A percentile compares a stretch with the other conserved stretches of the same genome.
Evolutionary conservation across 352 stramenopile genomes (phyloP).

Genomic region (Pythium aristosporum): DNA sequence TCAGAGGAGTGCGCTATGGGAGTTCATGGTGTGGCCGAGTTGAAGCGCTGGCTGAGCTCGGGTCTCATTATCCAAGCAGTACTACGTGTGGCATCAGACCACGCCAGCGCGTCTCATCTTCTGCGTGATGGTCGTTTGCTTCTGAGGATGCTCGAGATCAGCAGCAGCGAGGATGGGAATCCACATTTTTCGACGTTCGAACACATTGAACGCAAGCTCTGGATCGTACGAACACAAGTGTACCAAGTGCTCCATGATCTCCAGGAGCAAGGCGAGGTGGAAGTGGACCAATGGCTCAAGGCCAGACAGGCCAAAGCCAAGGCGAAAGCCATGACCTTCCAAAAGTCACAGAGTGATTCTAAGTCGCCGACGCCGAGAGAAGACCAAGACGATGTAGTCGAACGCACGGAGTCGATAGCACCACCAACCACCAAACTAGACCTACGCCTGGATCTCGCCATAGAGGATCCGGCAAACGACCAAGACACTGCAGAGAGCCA

Average conservation of each 20-base stretch:
- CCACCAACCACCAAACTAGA: neutral
- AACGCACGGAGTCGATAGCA: neutral
- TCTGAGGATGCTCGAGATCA: conserved; percentile 1
- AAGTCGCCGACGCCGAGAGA: neutral
- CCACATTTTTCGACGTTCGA: conserved; percentile 8
- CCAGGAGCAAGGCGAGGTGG: conserved; percentile 10
- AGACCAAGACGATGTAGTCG: conserved; percentile 2
- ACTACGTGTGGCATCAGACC: neutral
- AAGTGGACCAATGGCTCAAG: conserved; percentile 16
- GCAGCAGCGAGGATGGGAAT: conserved; percentile 13
- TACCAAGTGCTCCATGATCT: conserved; percentile 23
- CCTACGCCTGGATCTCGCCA: conserved; percentile 10
- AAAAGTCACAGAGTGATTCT: neutral
- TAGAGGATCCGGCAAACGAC: conserved; percentile 5
- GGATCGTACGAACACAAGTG: conserved; percentile 16
- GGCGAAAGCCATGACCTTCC: neutral
- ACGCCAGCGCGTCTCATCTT: neutral
- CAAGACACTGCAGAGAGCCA: neutral
- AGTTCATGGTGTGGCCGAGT: neutral
- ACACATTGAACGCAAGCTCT: conserved; percentile 26
- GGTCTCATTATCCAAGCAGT: conserved; percentile 3
- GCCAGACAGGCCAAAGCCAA: neutral
- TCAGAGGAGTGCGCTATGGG: neutral
- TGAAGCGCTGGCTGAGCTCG: conserved; percentile 6
- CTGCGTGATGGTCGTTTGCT: neutral